Evolutionary conservation across 148 eudicot genomes (phyloP), one percentile per base, ranked within the genome.

Genomic region (Polygonum aviculare): DNA sequence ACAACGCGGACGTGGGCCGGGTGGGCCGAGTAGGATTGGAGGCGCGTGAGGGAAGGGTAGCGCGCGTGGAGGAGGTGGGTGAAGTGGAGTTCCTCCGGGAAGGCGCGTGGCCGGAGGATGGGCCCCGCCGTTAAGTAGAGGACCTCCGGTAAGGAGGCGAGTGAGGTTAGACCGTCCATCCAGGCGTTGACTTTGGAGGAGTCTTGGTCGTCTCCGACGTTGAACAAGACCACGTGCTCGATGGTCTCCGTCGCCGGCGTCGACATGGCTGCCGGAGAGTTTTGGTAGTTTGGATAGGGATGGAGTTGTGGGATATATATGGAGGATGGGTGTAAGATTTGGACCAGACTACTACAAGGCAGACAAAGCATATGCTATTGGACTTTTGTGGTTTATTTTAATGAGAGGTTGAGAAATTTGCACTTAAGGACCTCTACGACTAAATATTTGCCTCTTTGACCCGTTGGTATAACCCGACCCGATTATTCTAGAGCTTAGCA

Each of bases 51-150:
- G 40, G 82, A 74, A 22, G 38, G 47, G 80, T 22, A 79, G 12
- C 84, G 84, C 39, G 86, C 84, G 52, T 81, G 86, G 76, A 84
- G 77, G 72, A 84, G 36, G 84, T 84, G 86, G 15, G 84, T 79
- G 74, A 79, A 79, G 45, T 44, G 77, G 45, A 84, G 69, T 19
- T 63, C 14, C 9, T 76, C 22, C 2, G 81, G 75, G 72, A 60
- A 65, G 62, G 79, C 72, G 44, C 84, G 78, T 41, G 73, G 75
- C 5, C 84, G 82, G 67, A 81, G 78, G 65, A 84, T 81, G 19
- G 87, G 87, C 4, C 87, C 87, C 9, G 81, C 82, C 2, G 87
- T 81, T 7, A 79, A 76, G 77, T 79, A 54, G 22, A 79, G 14
- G 3, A 81, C 81, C 1, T 73, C 76, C 31, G 60, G 41, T 0